Evolutionary conservation across 306 rosid genomes (phyloP).

Genomic region (Glycine tomentella): DNA sequence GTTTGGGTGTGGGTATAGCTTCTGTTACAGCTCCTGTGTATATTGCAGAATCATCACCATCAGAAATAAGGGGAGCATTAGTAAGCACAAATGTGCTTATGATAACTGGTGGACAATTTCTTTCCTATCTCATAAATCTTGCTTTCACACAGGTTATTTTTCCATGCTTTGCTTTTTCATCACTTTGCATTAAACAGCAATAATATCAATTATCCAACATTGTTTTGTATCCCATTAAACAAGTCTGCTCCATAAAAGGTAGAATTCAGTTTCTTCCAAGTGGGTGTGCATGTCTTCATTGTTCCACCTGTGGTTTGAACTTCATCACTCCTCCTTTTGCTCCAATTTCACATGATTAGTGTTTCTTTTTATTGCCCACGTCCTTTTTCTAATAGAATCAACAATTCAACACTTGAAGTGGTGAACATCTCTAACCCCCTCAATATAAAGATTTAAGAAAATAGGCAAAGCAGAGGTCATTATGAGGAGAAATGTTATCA

Average conservation of each 20-base stretch:
- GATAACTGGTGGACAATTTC: constrained; percentile 91
- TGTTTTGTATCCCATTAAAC: background rate
- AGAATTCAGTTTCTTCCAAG: background rate
- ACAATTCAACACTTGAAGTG: background rate
- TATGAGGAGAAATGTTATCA: background rate
- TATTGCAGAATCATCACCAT: constrained; percentile 90
- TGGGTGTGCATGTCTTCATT: background rate
- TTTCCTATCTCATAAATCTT: constrained; percentile 89
- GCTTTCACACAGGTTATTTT: constrained; percentile 54
- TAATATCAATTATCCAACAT: background rate
- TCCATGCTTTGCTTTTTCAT: background rate
- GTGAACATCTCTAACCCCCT: background rate
- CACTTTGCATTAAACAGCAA: background rate
- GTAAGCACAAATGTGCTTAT: constrained; percentile 88
- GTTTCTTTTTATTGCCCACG: background rate
- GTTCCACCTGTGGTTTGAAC: constrained; percentile 9
- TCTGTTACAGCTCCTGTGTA: constrained; percentile 96
- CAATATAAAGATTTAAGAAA: background rate
- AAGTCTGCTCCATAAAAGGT: constrained; percentile 10
- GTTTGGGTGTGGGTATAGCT: constrained; percentile 84
- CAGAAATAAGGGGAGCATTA: constrained; percentile 90
- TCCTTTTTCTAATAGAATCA: constrained; percentile 18
- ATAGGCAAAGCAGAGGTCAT: constrained; percentile 10
- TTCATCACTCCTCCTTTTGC: background rate
- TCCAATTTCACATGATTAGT: constrained; percentile 4